Conservation (phyloP, 352 stramenopile genomes). For the Pelagophyceae sp. region DNA sequence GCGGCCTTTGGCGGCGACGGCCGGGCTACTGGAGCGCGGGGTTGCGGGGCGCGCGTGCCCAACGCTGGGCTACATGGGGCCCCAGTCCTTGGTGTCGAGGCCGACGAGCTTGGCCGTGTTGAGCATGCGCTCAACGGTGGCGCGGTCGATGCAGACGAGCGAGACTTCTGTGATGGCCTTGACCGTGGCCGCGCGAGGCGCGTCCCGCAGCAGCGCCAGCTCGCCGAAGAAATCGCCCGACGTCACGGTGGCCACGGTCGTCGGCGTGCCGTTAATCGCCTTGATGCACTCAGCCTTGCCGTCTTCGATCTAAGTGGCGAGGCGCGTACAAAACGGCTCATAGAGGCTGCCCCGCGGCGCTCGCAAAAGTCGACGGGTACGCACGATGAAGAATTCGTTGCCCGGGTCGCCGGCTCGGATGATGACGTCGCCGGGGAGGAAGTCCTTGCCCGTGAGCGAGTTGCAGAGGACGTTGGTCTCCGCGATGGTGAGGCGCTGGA, state of each 20-base stretch:
- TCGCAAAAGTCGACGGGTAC: conserved; percentile 81
- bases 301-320: conserved; percentile 43
- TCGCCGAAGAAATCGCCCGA: conserved; percentile 47
- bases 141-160: conserved; percentile 31
- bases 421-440: conserved; percentile 50
- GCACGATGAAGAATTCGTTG: conserved; percentile 73
- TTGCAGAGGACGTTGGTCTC: conserved; percentile 8
- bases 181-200: conserved; percentile 27
- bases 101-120: not conserved
- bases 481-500: not conserved
- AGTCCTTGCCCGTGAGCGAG: conserved; percentile 24
- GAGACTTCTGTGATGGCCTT: conserved; percentile 30
- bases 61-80: no score
- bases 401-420: conserved; percentile 54
- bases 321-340: conserved; percentile 65
- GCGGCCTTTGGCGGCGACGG: no score
- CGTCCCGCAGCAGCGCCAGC: conserved; percentile 35
- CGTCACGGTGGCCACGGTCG: conserved; percentile 35
- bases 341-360: conserved; percentile 76
- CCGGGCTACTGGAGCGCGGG: not conserved
- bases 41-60: not conserved
- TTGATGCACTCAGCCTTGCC: conserved; percentile 27
- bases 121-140: conserved; percentile 29
- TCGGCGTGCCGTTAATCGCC: conserved; percentile 26
- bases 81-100: not conserved